phyloP scores from a whole-genome alignment of 306 rosid species.

The Gleditsia sinensis region DNA sequence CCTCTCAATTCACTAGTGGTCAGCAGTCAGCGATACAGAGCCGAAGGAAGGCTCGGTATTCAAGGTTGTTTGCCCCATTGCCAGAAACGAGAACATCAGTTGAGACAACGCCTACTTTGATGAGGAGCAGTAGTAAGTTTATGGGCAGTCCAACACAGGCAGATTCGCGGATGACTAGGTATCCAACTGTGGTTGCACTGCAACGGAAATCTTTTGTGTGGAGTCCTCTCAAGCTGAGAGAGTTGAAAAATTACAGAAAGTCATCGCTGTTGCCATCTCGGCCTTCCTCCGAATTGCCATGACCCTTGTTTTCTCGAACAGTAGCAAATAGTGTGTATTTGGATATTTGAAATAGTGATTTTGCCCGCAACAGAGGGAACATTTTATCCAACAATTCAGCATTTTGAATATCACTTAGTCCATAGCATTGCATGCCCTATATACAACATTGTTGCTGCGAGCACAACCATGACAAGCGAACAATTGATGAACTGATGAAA shows the following conservation, averaged over 20 bases:
- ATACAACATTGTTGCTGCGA: too few species aligned
- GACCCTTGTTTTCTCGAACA: slow-evolving; percentile 34
- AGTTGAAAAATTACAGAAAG: slow-evolving; percentile 56
- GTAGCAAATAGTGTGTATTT: background rate
- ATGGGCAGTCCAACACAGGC: slow-evolving; percentile 73
- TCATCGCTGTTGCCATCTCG: slow-evolving; percentile 67
- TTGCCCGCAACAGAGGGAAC: background rate
- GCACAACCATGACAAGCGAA: too few species aligned
- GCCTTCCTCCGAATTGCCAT: slow-evolving; percentile 51
- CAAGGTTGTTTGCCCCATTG: slow-evolving; percentile 75
- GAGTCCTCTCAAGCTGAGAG: slow-evolving; percentile 84
- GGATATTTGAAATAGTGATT: slow-evolving; percentile 13
- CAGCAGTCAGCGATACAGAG: slow-evolving; percentile 54
- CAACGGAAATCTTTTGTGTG: slow-evolving; percentile 70
- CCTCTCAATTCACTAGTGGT: slow-evolving; percentile 48
- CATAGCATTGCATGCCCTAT: too few species aligned
- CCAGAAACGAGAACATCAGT: slow-evolving; percentile 54
- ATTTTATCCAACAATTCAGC: too few species aligned
- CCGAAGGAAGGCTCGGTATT: slow-evolving; percentile 65
- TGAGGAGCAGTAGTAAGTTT: slow-evolving; percentile 78
- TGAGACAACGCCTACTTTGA: slow-evolving; percentile 67
- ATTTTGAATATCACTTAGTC: too few species aligned
- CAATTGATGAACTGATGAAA: too few species aligned
- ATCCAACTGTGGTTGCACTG: slow-evolving; percentile 55
- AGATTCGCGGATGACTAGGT: slow-evolving; percentile 46